phyloP scores from a whole-genome alignment of 1,284 basidiomycete genomes.

The Taiwanofungus camphoratus region DNA sequence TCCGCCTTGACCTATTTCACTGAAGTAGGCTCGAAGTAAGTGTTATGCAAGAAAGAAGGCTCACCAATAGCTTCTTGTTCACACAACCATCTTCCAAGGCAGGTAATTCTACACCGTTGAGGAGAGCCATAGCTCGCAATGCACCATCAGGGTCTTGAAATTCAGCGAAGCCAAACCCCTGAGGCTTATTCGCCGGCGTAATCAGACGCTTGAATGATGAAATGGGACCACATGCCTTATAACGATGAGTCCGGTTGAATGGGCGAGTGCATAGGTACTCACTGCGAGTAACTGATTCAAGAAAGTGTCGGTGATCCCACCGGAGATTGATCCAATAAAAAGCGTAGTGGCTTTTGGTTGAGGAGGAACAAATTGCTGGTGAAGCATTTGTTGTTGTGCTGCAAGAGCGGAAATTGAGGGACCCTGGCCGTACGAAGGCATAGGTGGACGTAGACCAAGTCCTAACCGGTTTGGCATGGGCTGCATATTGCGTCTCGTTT shows the following conservation, averaged over 20 bases:
- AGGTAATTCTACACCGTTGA: conserved; percentile 84
- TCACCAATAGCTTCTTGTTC: conserved; percentile 81
- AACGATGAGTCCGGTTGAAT: not conserved
- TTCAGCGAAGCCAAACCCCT: conserved; percentile 93
- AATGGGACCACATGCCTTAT: conserved; percentile 81
- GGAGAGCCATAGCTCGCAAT: conserved; percentile 70
- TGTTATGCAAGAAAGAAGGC: conserved; percentile 29
- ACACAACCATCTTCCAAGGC: conserved; percentile 80
- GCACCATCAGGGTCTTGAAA: conserved; percentile 89
- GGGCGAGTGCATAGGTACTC: conserved; percentile 26
- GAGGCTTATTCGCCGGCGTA: conserved; percentile 85
- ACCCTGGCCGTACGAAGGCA: conserved; percentile 80
- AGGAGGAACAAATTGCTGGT: conserved; percentile 56
- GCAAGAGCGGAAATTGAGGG: conserved; percentile 83
- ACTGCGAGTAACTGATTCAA: conserved; percentile 77
- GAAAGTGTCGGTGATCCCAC: conserved; percentile 80
- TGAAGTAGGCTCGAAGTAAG: conserved; percentile 35
- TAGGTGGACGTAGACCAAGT: conserved; percentile 77
- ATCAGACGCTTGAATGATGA: conserved; percentile 87
- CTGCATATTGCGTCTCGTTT: conserved; percentile 53
- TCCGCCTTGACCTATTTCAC: conserved; percentile 78
- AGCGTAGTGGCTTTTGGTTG: conserved; percentile 60
- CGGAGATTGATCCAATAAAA: conserved; percentile 94
- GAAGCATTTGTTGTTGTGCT: conserved; percentile 66
- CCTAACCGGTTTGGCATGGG: conserved; percentile 72